Percentiles rank a stretch among this genome's conserved stretches.
Evolutionary conservation across 768 basidiomycete genomes (phyloP).

Genomic region (Wakefieldia striispora): DNA sequence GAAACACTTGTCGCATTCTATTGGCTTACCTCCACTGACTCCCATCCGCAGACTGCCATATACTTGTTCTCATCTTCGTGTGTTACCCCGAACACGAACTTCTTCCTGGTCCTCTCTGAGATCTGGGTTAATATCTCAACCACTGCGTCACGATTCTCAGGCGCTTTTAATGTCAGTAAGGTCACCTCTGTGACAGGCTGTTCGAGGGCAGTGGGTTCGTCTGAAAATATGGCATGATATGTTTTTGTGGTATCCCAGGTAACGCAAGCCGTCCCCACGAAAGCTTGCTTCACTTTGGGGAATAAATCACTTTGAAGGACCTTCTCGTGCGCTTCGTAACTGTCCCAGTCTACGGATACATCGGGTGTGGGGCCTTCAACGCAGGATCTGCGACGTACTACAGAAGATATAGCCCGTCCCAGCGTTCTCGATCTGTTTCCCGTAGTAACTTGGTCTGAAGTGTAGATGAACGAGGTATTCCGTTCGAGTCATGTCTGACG

Average conservation of each 20-base stretch:
- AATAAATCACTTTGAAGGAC: slow-evolving; percentile 3
- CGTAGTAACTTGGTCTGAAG: no score
- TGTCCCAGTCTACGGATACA: slow-evolving; percentile 26
- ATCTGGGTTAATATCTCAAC: slow-evolving; percentile 10
- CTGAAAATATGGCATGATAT: slow-evolving; percentile 22
- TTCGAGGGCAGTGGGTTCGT: not conserved
- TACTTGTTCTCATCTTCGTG: slow-evolving; percentile 21
- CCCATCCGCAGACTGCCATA: slow-evolving; percentile 22
- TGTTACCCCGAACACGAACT: slow-evolving; percentile 20
- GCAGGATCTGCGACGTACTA: no score
- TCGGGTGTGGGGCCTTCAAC: not conserved
- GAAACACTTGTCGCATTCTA: not conserved
- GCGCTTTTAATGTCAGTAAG: slow-evolving; percentile 18
- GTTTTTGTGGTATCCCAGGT: slow-evolving; percentile 4
- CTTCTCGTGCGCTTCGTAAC: slow-evolving; percentile 18
- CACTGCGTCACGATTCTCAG: slow-evolving; percentile 19
- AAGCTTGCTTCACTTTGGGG: not conserved
- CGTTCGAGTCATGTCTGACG: no score
- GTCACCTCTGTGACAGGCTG: slow-evolving; percentile 1
- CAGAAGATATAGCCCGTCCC: no score
- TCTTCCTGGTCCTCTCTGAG: slow-evolving; percentile 8
- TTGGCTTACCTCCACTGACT: slow-evolving; percentile 22
- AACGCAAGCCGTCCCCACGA: slow-evolving; percentile 2
- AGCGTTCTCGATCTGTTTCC: no score
- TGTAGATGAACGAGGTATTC: no score